These are phyloP conservation scores for Aspergillus caelatus DNA, from an alignment of 2,329 filamentous ascomycete genomes.

Conservation along the genomic window DNA sequence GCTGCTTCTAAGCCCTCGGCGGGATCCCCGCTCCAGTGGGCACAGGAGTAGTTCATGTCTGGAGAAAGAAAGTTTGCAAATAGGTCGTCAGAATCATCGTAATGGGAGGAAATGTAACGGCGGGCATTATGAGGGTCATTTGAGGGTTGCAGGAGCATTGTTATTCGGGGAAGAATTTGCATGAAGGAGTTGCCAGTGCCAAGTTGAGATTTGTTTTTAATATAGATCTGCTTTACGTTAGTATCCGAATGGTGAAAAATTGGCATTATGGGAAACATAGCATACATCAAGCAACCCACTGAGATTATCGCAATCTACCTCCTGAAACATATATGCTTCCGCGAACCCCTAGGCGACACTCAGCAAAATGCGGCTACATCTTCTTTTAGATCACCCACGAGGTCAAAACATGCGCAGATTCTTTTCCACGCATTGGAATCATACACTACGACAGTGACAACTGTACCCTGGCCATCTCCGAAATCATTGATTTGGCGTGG, in stretches of 20 bases:
- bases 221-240: constrained; percentile 62
- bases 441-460: neutral
- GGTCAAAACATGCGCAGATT: too few relatives aligned
- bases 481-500: neutral
- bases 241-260: neutral
- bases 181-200: constrained; percentile 13
- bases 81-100: too few relatives aligned
- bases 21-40: too few relatives aligned
- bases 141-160: constrained; percentile 58
- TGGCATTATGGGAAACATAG: neutral
- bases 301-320: constrained; percentile 68
- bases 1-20: too few relatives aligned
- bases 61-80: too few relatives aligned
- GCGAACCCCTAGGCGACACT: constrained; percentile 59
- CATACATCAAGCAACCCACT: constrained; percentile 68
- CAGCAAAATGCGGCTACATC: neutral
- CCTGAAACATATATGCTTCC: constrained; percentile 72
- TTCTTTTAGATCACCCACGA: neutral
- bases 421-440: neutral
- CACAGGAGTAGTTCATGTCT: too few relatives aligned
- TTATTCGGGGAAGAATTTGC: constrained; percentile 9
- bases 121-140: constrained; percentile 63
- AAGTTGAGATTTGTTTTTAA: constrained; percentile 61
- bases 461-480: neutral
- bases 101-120: constrained; percentile 71